Conservation (phyloP, 1,284 basidiomycete species). For the Rhodotorula sp. region DNA sequence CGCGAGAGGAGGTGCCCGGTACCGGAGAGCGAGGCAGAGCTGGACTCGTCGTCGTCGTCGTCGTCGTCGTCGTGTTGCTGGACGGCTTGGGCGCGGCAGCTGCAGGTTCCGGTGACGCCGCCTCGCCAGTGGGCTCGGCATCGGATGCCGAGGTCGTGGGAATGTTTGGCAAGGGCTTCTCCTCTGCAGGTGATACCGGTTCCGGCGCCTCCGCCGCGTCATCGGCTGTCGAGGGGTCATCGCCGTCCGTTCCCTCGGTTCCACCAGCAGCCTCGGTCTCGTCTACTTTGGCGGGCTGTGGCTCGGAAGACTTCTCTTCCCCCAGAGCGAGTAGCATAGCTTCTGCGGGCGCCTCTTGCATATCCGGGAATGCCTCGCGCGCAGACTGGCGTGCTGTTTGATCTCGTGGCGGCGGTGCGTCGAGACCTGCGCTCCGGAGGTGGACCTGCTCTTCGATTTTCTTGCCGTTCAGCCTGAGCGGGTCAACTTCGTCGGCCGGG, state of each 20-base stretch:
- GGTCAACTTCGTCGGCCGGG: not conserved
- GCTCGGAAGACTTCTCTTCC: not conserved
- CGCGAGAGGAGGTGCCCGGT: not conserved
- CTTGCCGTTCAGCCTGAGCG: not conserved
- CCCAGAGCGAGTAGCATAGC: not conserved
- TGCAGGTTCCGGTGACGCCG: not conserved
- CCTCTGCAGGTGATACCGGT: not conserved
- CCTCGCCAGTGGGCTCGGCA: not conserved
- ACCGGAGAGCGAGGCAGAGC: not conserved
- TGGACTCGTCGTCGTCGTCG: not conserved
- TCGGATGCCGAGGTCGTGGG: not conserved
- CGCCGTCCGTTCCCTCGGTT: too few relatives aligned
- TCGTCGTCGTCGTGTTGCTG: not conserved
- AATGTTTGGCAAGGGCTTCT: not conserved
- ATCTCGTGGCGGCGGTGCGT: conserved; percentile 3
- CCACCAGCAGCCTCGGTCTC: too few relatives aligned
- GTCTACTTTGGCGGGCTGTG: too few relatives aligned
- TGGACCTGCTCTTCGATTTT: not conserved
- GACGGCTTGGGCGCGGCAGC: not conserved
- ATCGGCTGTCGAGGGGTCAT: not conserved
- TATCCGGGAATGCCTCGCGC: conserved; percentile 21
- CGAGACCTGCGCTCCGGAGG: conserved; percentile 13
- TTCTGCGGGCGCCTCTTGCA: conserved; percentile 8
- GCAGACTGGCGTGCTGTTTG: conserved; percentile 6
- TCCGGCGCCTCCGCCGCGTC: not conserved